Evolutionary conservation across 371 early-diverging fungal species (phyloP), one percentile per base, ranked within the genome.

Genomic region (Circinella minor): DNA sequence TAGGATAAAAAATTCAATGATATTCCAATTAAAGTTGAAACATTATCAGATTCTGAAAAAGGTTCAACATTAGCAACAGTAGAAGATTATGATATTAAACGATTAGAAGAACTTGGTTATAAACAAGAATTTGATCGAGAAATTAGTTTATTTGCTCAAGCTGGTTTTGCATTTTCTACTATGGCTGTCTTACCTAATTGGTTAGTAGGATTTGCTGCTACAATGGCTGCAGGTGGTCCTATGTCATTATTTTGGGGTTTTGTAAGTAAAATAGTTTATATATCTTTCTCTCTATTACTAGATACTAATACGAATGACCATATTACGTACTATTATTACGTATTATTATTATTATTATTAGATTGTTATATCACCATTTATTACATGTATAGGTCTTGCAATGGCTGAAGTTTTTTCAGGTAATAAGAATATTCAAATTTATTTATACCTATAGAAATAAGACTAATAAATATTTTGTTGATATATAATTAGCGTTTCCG

Each of bases 341-440:
- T n/a, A n/a, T n/a, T n/a, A n/a, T n/a, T n/a, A n/a, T n/a, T n/a
- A 11, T 9, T 43, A 27, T 43, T 43, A 43, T 9, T 77, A 80
- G 82, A 36, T 81, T 34, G 71, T 77, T 5, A 76, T 80, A 0
- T 65, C 74, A 7, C 77, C 76, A 2, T 80, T 82, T 74, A 79
- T 80, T 11, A 68, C 65, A 36, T 78, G 77, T 57, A 80, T 82
- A 36, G 80, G 74, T 4, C 57, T 82, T 3, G 73, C 76, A 5
- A 82, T 82, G 78, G 70, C 80, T 13, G 82, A 82, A 62, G 70
- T 82, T 11, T 75, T 81, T 13, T 79, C 79, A 43, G 70, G 70
- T 70, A 67, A 3, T 43, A 43, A 43, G 0, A 43, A 1, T 43
- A 6, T 43, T 6, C 43, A 43, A 43, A 27, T 0, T 27, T 27